Evolutionary conservation across 2,329 filamentous ascomycete genomes (phyloP).

Genomic region (Conoideocrella luteorostrata): DNA sequence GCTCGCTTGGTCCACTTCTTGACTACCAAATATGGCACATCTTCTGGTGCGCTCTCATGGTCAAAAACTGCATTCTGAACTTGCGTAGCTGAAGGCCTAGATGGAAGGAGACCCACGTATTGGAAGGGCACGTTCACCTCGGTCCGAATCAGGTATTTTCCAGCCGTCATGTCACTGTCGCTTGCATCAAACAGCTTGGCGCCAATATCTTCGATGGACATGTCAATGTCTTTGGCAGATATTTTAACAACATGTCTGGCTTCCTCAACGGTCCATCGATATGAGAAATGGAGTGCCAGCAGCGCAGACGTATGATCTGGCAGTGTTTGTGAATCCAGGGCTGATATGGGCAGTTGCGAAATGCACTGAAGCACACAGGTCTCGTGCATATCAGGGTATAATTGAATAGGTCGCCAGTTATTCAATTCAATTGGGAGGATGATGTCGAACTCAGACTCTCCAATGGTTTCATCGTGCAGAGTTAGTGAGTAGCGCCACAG

Average conservation of each 20-base stretch:
- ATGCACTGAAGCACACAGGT: slow-evolving; percentile 27
- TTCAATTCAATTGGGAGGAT: slow-evolving; percentile 38
- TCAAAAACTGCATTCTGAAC: slow-evolving; percentile 31
- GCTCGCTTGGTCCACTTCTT: slow-evolving; percentile 45
- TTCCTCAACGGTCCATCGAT: slow-evolving; percentile 37
- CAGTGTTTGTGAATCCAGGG: slow-evolving; percentile 10
- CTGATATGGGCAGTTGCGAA: slow-evolving; percentile 12
- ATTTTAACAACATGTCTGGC: slow-evolving; percentile 39
- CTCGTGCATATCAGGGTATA: slow-evolving; percentile 33
- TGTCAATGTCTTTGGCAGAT: slow-evolving; percentile 15
- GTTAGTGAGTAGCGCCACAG: slow-evolving; percentile 23
- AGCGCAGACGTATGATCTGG: slow-evolving; percentile 40
- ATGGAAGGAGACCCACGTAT: slow-evolving; percentile 33
- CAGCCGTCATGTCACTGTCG: slow-evolving; percentile 14
- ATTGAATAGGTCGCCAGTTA: slow-evolving; percentile 25
- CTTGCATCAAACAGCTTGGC: slow-evolving; percentile 18
- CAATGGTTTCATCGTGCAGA: slow-evolving; percentile 26
- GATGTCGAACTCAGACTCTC: slow-evolving; percentile 31
- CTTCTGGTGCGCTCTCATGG: slow-evolving; percentile 32
- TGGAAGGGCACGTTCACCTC: slow-evolving; percentile 28
- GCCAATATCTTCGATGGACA: slow-evolving; percentile 27
- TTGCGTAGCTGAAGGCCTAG: slow-evolving; percentile 35
- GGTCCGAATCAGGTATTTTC: slow-evolving; percentile 35
- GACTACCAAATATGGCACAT: slow-evolving; percentile 44
- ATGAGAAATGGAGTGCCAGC: slow-evolving; percentile 39